A percentile compares a stretch with the other conserved stretches of the same genome.
Conservation (phyloP, 495 filamentous ascomycete genomes). For the Chaetomium tenue region DNA sequence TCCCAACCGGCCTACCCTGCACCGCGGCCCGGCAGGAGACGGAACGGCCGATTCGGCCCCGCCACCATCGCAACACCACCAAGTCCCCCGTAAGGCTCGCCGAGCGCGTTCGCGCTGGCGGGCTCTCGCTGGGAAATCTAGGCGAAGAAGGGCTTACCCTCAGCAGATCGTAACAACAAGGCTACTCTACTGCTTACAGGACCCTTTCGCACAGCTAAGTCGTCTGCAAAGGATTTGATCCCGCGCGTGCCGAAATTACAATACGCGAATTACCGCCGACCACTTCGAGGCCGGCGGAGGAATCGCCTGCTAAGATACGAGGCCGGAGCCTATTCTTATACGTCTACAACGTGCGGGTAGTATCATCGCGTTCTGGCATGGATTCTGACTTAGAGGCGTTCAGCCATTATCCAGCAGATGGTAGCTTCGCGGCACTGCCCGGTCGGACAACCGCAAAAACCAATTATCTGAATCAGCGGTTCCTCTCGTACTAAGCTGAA, state of each 20-base stretch:
- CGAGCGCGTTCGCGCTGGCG: neutral
- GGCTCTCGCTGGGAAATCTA: conserved; percentile 43
- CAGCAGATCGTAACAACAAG: conserved; percentile 65
- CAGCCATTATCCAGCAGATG: conserved; percentile 68
- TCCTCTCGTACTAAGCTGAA: conserved; percentile 71
- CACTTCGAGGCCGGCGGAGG: conserved; percentile 31
- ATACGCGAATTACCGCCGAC: conserved; percentile 46
- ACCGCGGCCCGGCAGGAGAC: neutral
- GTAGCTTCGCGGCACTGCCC: conserved; percentile 59
- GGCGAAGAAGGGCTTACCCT: conserved; percentile 57
- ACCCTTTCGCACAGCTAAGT: conserved; percentile 58
- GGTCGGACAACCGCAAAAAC: conserved; percentile 68
- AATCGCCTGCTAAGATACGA: conserved; percentile 38
- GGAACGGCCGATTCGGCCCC: neutral
- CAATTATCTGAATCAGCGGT: conserved; percentile 70
- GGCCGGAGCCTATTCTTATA: conserved; percentile 60
- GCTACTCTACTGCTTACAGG: conserved; percentile 62
- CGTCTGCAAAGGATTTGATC: conserved; percentile 66
- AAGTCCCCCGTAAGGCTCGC: conserved; percentile 3
- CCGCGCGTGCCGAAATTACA: conserved; percentile 61
- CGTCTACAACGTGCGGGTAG: conserved; percentile 61
- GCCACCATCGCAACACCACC: neutral
- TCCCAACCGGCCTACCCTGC: conserved; percentile 1
- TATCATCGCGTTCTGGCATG: conserved; percentile 62
- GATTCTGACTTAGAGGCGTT: conserved; percentile 70